These are phyloP conservation scores for Juncus effusus DNA, from an alignment of 176 grass and related monocot genomes.

Conservation along the genomic window DNA sequence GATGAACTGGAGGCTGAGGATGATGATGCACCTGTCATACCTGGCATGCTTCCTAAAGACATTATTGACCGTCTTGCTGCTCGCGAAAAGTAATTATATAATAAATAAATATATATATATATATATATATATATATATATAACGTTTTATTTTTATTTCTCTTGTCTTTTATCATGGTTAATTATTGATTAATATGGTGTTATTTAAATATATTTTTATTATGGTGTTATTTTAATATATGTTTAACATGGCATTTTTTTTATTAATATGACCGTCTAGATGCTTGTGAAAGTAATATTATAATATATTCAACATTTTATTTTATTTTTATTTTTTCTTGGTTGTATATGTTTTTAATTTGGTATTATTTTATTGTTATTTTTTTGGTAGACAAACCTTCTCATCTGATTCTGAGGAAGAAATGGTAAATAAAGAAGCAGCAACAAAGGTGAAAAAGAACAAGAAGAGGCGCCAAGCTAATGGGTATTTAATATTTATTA, in stretches of 20 bases:
- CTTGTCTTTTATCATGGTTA: no score
- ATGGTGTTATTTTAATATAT: background rate
- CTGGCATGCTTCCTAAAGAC: constrained; percentile 72
- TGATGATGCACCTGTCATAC: constrained; percentile 13
- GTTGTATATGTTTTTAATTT: no score
- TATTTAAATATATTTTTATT: background rate
- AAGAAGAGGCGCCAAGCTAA: constrained; percentile 48
- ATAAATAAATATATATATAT: background rate
- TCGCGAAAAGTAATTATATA: constrained; percentile 79
- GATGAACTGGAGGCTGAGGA: constrained; percentile 26
- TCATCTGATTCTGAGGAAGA: constrained; percentile 87
- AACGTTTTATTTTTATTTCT: no score
- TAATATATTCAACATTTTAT: no score
- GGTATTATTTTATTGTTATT: constrained; percentile 11
- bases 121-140: background rate
- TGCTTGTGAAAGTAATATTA: no score
- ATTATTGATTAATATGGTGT: no score
- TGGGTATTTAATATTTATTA: constrained; percentile 39
- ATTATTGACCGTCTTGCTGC: constrained; percentile 81
- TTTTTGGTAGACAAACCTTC: constrained; percentile 58
- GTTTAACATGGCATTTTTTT: no score
- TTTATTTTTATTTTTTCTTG: no score
- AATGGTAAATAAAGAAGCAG: constrained; percentile 41
- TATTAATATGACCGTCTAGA: no score
- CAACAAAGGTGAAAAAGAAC: constrained; percentile 53